Conservation (phyloP, 140 eudicot genomes). For the Flaveria floridana region DNA sequence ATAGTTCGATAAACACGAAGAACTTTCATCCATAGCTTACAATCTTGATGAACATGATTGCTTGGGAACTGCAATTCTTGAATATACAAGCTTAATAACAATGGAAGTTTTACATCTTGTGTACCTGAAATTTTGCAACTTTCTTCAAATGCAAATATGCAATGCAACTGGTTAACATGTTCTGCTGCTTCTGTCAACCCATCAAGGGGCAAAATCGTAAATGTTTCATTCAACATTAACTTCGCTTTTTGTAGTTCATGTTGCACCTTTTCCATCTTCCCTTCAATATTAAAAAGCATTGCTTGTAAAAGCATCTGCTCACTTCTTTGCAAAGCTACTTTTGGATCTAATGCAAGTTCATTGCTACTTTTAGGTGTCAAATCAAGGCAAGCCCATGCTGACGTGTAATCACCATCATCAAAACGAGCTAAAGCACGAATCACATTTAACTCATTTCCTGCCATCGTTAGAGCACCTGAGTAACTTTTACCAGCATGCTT, state of each 20-base stretch:
- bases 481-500: slow-evolving; percentile 90
- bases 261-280: slow-evolving; percentile 69
- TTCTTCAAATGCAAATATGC: slow-evolving; percentile 77
- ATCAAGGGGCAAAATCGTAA: slow-evolving; percentile 75
- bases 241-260: slow-evolving; percentile 70
- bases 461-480: slow-evolving; percentile 90
- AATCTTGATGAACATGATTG: slow-evolving; percentile 61
- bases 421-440: slow-evolving; percentile 90
- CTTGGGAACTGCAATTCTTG: slow-evolving; percentile 54
- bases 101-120: slow-evolving; percentile 43
- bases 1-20: slow-evolving; percentile 64
- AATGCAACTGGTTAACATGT: slow-evolving; percentile 73
- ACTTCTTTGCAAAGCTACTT: slow-evolving; percentile 86
- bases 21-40: slow-evolving; percentile 83
- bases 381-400: slow-evolving; percentile 97
- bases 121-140: slow-evolving; percentile 50
- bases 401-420: slow-evolving; percentile 82
- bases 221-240: slow-evolving; percentile 69
- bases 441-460: slow-evolving; percentile 90
- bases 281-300: slow-evolving; percentile 70
- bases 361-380: slow-evolving; percentile 94
- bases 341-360: slow-evolving; percentile 90
- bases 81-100: slow-evolving; percentile 54
- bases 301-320: slow-evolving; percentile 99
- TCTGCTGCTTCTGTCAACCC: slow-evolving; percentile 85